Conservation (phyloP, 1,139 yeast genomes). For the Geotrichum europaeum region DNA sequence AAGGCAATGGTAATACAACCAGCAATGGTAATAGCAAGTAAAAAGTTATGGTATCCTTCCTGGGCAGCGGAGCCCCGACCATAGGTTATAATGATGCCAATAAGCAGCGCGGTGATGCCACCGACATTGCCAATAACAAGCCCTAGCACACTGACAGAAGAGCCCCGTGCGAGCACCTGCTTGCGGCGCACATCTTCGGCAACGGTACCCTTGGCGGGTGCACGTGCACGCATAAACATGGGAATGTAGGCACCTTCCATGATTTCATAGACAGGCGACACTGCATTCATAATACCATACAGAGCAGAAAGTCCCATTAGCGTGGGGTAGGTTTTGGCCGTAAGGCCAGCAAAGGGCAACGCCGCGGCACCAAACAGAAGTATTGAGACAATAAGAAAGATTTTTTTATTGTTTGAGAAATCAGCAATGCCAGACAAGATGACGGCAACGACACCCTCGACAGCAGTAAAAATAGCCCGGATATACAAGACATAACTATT, state of each 20-base stretch:
- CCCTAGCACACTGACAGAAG: constrained; percentile 41
- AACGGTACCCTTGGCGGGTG: constrained; percentile 22
- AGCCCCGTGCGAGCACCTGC: constrained; percentile 36
- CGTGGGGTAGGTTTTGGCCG: constrained; percentile 27
- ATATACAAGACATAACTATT: constrained; percentile 36
- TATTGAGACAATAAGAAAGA: constrained; percentile 35
- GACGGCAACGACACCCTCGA: constrained; percentile 41
- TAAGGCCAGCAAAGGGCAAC: constrained; percentile 39
- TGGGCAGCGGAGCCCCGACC: constrained; percentile 31
- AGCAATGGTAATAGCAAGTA: constrained; percentile 42
- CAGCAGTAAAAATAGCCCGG: constrained; percentile 39
- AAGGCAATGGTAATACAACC: constrained; percentile 38
- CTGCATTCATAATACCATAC: constrained; percentile 36
- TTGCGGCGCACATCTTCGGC: constrained; percentile 33
- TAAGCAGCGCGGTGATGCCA: constrained; percentile 39
- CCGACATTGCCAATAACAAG: constrained; percentile 40
- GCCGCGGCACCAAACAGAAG: constrained; percentile 38
- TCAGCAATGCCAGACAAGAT: constrained; percentile 43
- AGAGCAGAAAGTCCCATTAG: constrained; percentile 34
- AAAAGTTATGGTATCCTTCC: constrained; percentile 36
- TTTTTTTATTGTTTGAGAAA: constrained; percentile 40
- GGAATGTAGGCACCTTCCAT: constrained; percentile 44
- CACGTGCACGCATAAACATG: constrained; percentile 38
- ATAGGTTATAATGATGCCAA: constrained; percentile 41
- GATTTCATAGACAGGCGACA: constrained; percentile 38